Evolutionary conservation across 2,329 filamentous ascomycete genomes (phyloP), one percentile per base, ranked within the genome.

Genomic region (Neopestalotiopsis rosae): DNA sequence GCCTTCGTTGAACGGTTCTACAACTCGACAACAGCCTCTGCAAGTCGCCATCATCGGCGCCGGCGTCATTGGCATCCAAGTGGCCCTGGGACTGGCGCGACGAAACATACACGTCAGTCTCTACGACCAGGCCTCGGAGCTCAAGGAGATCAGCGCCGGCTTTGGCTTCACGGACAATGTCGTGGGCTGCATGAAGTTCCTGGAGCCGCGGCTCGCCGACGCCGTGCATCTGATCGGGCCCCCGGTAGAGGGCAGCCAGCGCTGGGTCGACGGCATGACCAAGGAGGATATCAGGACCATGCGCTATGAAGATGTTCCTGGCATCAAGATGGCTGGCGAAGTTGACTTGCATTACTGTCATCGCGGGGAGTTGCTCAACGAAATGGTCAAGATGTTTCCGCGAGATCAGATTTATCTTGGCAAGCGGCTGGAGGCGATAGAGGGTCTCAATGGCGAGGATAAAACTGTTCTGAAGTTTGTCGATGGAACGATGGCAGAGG

Each of bases 151-250:
- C 2, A 83, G 85, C 0, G 84, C 84, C 0, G 85, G 84, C 17
- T 81, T 87, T 32, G 84, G 80, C 3, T 82, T 86, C 71, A 81
- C 79, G 2, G 81, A 80, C 14, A 83, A 82, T 66, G 83, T 83
- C 1, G 79, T 83, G 64, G 74, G 75, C 7, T 82, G 83, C 20
- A 84, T 86, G 83, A 68, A 68, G 9, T 62, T 71, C 5, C 75
- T 83, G 3, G 74, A 79, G 67, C 77, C 79, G 0, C 74, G 74
- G 12, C 71, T 84, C 0, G 70, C 78, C 12, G 74, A 74, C 0
- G 79, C 79, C 0, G 81, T 76, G 70, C 72, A 76, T 59, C 17
- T 9, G 45, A n/a, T 17, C 1, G 45, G 69, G 67, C 1, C 74
- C 79, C 5, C 74, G 76, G n/a, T 45, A 66, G 45, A 49, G 49